Conservation (phyloP, 1,284 basidiomycete genomes). For the Pyrrhoderma noxium region DNA sequence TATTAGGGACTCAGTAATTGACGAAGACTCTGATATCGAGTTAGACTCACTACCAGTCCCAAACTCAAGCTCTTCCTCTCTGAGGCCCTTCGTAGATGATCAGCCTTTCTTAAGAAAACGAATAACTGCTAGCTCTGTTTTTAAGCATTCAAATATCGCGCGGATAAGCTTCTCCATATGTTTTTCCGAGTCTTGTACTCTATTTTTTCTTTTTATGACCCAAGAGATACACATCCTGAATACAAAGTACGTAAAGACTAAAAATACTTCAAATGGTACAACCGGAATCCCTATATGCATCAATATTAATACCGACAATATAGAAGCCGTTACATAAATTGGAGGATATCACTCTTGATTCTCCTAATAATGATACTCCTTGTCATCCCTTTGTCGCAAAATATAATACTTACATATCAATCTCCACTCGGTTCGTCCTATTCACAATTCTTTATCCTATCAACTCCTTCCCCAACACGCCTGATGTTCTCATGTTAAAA, state of each 20-base stretch:
- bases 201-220: conserved; percentile 60
- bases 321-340: conserved; percentile 56
- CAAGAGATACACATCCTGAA: conserved; percentile 51
- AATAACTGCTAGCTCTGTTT: neutral
- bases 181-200: conserved; percentile 59
- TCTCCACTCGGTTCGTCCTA: conserved; percentile 13
- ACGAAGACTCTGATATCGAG: conserved; percentile 14
- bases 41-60: conserved; percentile 10
- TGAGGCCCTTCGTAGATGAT: neutral
- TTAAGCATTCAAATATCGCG: conserved; percentile 43
- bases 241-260: conserved; percentile 36
- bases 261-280: neutral
- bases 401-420: conserved; percentile 44
- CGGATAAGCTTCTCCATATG: conserved; percentile 53
- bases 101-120: neutral
- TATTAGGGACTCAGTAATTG: no score
- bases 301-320: neutral
- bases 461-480: no score
- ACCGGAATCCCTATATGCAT: no score
- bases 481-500: no score
- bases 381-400: conserved; percentile 53
- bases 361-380: conserved; percentile 52
- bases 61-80: neutral
- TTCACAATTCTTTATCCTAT: no score
- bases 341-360: conserved; percentile 52